A percentile compares a stretch with the other conserved stretches of the same genome.
Conservation (phyloP, 768 basidiomycete genomes). For the Tricholoma hemisulphureum region DNA sequence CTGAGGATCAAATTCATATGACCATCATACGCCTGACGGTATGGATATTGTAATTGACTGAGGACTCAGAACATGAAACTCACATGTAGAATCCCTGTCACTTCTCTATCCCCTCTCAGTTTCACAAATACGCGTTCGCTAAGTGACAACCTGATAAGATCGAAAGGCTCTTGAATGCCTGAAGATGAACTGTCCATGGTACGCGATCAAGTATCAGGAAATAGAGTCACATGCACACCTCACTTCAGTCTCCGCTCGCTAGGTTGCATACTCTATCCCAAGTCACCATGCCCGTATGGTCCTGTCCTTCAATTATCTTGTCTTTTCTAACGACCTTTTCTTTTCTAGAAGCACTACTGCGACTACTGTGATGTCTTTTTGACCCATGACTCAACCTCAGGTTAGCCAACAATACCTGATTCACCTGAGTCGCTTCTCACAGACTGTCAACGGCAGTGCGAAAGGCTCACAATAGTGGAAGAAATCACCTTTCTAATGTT, state of each 20-base stretch:
- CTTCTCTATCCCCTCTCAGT: slow-evolving; percentile 88
- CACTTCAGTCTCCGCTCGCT: slow-evolving; percentile 29
- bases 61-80: slow-evolving; percentile 26
- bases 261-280: no score
- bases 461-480: slow-evolving; percentile 96
- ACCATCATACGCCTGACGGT: slow-evolving; percentile 96
- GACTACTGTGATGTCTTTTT: slow-evolving; percentile 93
- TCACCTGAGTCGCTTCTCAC: slow-evolving; percentile 7
- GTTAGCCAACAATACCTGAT: slow-evolving; percentile 37
- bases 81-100: slow-evolving; percentile 91
- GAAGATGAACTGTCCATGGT: slow-evolving; percentile 69
- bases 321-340: slow-evolving; percentile 7
- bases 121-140: slow-evolving; percentile 99
- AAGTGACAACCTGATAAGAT: slow-evolving; percentile 92
- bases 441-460: slow-evolving; percentile 57
- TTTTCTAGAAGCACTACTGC: slow-evolving; percentile 81
- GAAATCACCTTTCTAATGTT: slow-evolving; percentile 96
- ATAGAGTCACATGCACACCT: slow-evolving; percentile 24
- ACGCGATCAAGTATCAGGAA: background rate
- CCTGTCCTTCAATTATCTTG: slow-evolving; percentile 6
- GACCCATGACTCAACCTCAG: slow-evolving; percentile 93
- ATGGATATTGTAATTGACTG: background rate
- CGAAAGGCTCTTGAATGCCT: slow-evolving; percentile 93
- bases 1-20: slow-evolving; percentile 99
- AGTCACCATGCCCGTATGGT: slow-evolving; percentile 64